Conservation (phyloP, 164 flowering plant genomes). For the Magnolia officinalis region DNA sequence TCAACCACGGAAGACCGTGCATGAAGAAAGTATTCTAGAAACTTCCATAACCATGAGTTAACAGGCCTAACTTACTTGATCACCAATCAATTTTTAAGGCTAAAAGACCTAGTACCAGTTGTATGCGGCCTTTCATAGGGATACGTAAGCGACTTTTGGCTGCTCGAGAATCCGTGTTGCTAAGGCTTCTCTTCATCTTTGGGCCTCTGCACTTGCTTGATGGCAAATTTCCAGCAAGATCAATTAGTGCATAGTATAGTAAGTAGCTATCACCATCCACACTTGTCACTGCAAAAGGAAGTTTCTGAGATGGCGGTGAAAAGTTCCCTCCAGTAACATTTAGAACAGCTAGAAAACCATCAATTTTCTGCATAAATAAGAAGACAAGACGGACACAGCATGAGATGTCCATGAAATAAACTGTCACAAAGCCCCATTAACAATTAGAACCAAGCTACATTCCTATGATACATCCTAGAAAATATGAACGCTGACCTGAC, state of each 20-base stretch:
- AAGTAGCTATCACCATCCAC: constrained; percentile 78
- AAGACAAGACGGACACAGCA: neutral
- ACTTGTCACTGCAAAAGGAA: constrained; percentile 84
- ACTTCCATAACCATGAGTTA: neutral
- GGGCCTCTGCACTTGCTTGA: constrained; percentile 37
- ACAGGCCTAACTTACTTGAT: constrained; percentile 22
- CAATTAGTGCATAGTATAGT: constrained; percentile 73
- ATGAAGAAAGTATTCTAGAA: neutral
- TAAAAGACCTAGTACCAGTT: constrained; percentile 61
- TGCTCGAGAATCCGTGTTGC: constrained; percentile 41
- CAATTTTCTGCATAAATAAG: constrained; percentile 52
- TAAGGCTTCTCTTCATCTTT: constrained; percentile 46
- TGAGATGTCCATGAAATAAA: neutral
- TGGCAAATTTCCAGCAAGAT: constrained; percentile 50
- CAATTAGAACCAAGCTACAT: neutral
- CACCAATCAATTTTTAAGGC: constrained; percentile 18
- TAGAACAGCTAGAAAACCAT: constrained; percentile 89
- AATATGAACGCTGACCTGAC: constrained; percentile 49
- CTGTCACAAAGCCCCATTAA: neutral
- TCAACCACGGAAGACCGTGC: neutral
- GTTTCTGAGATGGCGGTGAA: constrained; percentile 82
- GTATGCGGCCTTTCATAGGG: constrained; percentile 93
- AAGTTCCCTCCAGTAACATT: constrained; percentile 78
- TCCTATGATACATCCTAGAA: neutral
- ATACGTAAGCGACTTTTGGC: constrained; percentile 56